Evolutionary conservation across 2,329 filamentous ascomycete genomes (phyloP).

Genomic region (Cladophialophora yegresii): DNA sequence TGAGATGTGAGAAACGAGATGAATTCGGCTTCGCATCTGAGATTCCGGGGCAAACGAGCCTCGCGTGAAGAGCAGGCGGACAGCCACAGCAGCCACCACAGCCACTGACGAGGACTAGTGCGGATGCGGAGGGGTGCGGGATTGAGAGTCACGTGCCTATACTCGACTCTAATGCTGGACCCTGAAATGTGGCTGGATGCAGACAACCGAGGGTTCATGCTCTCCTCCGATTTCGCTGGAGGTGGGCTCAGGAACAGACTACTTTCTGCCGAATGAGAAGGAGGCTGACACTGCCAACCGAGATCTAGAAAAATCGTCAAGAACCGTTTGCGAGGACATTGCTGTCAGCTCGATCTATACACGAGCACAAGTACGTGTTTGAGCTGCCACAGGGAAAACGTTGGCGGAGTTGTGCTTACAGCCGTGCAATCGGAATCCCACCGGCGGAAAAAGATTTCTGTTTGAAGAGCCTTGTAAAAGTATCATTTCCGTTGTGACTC

Average conservation of each 20-base stretch:
- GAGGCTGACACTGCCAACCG: background rate
- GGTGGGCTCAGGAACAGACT: background rate
- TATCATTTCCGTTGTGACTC: background rate
- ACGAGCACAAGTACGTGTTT: background rate
- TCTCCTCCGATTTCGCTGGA: background rate
- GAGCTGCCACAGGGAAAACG: background rate
- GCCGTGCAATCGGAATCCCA: background rate
- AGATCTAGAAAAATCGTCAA: background rate
- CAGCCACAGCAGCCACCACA: background rate
- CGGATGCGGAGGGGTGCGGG: too few relatives aligned
- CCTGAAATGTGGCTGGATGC: background rate
- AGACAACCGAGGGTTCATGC: background rate
- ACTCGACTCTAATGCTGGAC: background rate
- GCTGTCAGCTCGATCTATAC: background rate
- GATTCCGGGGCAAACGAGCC: background rate
- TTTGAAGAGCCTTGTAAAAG: background rate
- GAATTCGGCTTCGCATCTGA: background rate
- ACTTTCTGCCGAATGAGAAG: slow-evolving; percentile 1
- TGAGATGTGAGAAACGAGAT: background rate
- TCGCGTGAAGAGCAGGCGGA: background rate
- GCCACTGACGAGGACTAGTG: background rate
- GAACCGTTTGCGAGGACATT: background rate
- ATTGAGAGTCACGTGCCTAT: too few relatives aligned
- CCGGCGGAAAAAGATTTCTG: background rate
- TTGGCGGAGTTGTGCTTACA: slow-evolving; percentile 3